Base-by-base conservation (phyloP, 257 asterid genomes). In the Nicotiana otophora region DNA sequence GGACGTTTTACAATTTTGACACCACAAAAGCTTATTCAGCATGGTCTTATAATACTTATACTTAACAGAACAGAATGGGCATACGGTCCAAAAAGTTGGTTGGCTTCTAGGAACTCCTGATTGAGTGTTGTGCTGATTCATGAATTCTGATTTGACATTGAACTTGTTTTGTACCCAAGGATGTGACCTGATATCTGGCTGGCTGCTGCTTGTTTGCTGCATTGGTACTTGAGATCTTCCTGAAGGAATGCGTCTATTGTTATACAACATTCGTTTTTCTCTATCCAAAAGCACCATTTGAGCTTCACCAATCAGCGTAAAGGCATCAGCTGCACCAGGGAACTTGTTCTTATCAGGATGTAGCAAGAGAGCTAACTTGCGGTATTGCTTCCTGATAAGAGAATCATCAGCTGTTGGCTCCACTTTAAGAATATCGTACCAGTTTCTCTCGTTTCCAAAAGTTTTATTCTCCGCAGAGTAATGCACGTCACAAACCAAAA, bases 281-380 rank as follows among this genome's bases (percentile, higher is more conserved):
- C 26, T n/a, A 78, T 89, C 92, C n/a, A 58, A 60, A 39, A 93
- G 88, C 75, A 89, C 91, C 10, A 63, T 78, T 68, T 86, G 86
- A 69, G 96, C 95, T 78, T 89, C 94, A 6, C 86, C 81, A 68
- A 91, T 78, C 65, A 91, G 34, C 48, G 80, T 85, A 79, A 91
- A 93, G 17, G 97, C 97, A 76, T 91, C 93, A 1, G 86, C 72
- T 15, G 97, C 93, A 6, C 95, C 97, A 5, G 91, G 83, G 51
- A 87, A 85, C 46, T 79, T 80, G 91, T 90, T 93, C 84, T 86
- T 88, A 75, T 93, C 95, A 5, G 94, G 97, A 62, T 90, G 95
- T 67, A 93, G 95, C 34, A 72, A 63, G 83, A 93, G 88, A 2
- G 92, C 91, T 83, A 93, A 75, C 81, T 79, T 86, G 48, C 89